phyloP scores from a whole-genome alignment of 2,329 filamentous ascomycete species.

The Sordariomycetes sp. region DNA sequence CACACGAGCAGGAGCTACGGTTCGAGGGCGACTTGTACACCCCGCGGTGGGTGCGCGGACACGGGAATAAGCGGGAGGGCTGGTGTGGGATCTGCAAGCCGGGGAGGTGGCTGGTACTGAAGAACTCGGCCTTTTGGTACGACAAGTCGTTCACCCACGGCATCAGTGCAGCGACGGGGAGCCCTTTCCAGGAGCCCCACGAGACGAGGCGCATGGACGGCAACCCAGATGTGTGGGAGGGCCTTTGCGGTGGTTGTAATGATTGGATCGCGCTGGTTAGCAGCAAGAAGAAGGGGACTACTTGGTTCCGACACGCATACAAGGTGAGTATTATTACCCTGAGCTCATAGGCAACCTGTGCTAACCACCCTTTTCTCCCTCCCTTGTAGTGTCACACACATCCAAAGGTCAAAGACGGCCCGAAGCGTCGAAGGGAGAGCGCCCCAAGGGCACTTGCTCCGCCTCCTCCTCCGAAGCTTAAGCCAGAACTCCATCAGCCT shows the following conservation, averaged over 20 bases:
- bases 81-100: conserved; percentile 87
- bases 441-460: conserved; percentile 28
- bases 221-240: conserved; percentile 73
- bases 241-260: conserved; percentile 63
- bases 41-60: conserved; percentile 70
- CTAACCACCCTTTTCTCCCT: conserved; percentile 11
- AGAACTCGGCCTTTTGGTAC: conserved; percentile 89
- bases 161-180: conserved; percentile 70
- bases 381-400: conserved; percentile 53
- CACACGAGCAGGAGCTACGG: conserved; percentile 65
- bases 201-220: conserved; percentile 65
- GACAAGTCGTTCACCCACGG: conserved; percentile 85
- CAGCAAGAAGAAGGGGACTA: conserved; percentile 85
- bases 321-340: conserved; percentile 42
- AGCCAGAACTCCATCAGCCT: conserved; percentile 24
- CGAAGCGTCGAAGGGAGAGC: conserved; percentile 53
- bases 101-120: conserved; percentile 73
- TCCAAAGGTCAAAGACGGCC: conserved; percentile 57
- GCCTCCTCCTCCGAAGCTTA: conserved; percentile 30
- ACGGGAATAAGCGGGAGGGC: conserved; percentile 77
- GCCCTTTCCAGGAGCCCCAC: conserved; percentile 64
- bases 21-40: conserved; percentile 77
- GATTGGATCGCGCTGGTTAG: conserved; percentile 73
- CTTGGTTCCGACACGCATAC: conserved; percentile 82
- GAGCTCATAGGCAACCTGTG: neutral